phyloP scores from a whole-genome alignment of 1,139 yeast species.

The Nakaseomyces bracarensis region DNA sequence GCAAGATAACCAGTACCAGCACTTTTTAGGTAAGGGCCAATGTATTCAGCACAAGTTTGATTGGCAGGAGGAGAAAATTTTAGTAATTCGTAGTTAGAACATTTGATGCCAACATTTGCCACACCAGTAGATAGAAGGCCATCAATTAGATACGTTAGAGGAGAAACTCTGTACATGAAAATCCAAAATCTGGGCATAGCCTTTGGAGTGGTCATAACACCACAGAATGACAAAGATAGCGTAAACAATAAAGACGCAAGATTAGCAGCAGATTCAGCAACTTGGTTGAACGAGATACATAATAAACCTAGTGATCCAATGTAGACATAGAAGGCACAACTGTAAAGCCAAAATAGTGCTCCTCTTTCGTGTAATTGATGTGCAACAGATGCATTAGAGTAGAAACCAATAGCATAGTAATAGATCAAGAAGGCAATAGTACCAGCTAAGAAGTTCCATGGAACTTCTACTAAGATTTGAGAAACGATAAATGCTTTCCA shows the following conservation, averaged over 20 bases:
- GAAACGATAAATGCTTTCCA: slow-evolving; percentile 51
- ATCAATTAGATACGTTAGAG: slow-evolving; percentile 49
- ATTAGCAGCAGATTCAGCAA: slow-evolving; percentile 65
- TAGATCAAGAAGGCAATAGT: slow-evolving; percentile 60
- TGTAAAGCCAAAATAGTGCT: slow-evolving; percentile 51
- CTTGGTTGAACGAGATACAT: slow-evolving; percentile 42
- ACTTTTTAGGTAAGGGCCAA: slow-evolving; percentile 36
- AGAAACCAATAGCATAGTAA: slow-evolving; percentile 73
- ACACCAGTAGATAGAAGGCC: slow-evolving; percentile 46
- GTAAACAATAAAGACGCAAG: slow-evolving; percentile 54
- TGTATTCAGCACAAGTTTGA: slow-evolving; percentile 45
- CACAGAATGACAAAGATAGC: slow-evolving; percentile 64
- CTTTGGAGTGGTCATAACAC: slow-evolving; percentile 58
- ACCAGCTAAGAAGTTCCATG: slow-evolving; percentile 59
- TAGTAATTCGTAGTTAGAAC: slow-evolving; percentile 41
- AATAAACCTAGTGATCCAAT: slow-evolving; percentile 56
- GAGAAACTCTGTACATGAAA: slow-evolving; percentile 52
- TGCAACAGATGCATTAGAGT: slow-evolving; percentile 46
- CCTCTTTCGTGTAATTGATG: slow-evolving; percentile 48
- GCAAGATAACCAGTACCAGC: slow-evolving; percentile 48
- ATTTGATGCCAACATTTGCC: slow-evolving; percentile 39
- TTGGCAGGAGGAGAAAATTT: slow-evolving; percentile 40
- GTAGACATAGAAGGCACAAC: slow-evolving; percentile 48
- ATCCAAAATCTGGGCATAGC: slow-evolving; percentile 50
- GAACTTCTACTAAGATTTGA: slow-evolving; percentile 61